Evolutionary conservation across 163 green algal genomes (phyloP).

Genomic region (Picocystis sp.): DNA sequence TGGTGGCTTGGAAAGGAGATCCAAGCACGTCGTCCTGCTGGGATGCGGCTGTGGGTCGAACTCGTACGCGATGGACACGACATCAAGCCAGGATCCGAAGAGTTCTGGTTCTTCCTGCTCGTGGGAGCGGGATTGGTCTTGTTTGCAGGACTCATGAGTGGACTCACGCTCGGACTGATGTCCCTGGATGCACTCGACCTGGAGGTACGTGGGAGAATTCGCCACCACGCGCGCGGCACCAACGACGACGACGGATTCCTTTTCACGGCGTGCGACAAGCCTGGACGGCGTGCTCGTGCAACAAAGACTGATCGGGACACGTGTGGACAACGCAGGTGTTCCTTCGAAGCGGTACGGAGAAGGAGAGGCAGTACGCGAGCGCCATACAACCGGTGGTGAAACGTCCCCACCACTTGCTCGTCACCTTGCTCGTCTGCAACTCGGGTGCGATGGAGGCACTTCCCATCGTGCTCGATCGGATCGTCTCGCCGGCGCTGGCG

Average conservation of each 20-base stretch:
- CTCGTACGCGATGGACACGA: not conserved
- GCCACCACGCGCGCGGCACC: too few relatives aligned
- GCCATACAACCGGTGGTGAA: conserved; percentile 30
- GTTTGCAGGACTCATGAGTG: conserved; percentile 60
- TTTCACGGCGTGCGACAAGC: too few relatives aligned
- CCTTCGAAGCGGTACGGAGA: conserved; percentile 33
- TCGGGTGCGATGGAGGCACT: conserved; percentile 64
- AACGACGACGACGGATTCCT: too few relatives aligned
- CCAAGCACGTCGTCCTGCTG: too few relatives aligned
- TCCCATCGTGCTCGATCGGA: conserved; percentile 69
- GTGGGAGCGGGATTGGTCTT: conserved; percentile 28
- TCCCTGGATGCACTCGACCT: conserved; percentile 67
- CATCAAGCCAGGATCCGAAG: not conserved
- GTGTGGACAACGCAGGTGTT: conserved; percentile 32
- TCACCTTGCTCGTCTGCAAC: conserved; percentile 81
- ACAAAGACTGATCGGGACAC: too few relatives aligned
- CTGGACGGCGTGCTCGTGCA: too few relatives aligned
- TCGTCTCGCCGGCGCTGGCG: conserved; percentile 55
- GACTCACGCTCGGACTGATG: conserved; percentile 73
- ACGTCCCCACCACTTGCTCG: conserved; percentile 61
- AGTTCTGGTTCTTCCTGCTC: conserved; percentile 13
- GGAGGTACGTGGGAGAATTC: conserved; percentile 31
- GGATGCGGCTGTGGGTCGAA: too few relatives aligned
- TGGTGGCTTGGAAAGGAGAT: too few relatives aligned
- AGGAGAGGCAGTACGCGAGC: conserved; percentile 31